Evolutionary conservation across 108 stramenopile genomes (phyloP).

Genomic region (Cyclotella atomus): DNA sequence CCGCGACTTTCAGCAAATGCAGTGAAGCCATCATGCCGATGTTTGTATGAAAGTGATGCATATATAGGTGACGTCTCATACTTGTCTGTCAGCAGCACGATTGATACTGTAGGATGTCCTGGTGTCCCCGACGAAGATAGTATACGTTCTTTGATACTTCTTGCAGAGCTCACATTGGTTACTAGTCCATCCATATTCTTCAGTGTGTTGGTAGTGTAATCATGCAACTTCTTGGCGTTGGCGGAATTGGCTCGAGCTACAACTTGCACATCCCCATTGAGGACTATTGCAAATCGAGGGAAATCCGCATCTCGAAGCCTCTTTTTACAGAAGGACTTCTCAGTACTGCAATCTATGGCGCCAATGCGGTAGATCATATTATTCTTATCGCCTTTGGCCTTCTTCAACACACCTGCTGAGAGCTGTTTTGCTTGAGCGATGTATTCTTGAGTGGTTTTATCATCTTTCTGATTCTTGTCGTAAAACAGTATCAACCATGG

Average conservation of each 20-base stretch:
- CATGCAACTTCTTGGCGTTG: slow-evolving; percentile 62
- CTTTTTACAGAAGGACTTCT: slow-evolving; percentile 57
- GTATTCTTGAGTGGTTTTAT: slow-evolving; percentile 21
- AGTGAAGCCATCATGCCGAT: slow-evolving; percentile 51
- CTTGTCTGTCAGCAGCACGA: slow-evolving; percentile 77
- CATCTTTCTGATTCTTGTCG: slow-evolving; percentile 36
- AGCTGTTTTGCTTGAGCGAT: slow-evolving; percentile 28
- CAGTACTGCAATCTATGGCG: slow-evolving; percentile 71
- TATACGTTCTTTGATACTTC: slow-evolving; percentile 58
- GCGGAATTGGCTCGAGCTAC: slow-evolving; percentile 20
- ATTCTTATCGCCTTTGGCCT: slow-evolving; percentile 50
- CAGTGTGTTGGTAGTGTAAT: slow-evolving; percentile 64
- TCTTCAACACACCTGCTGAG: slow-evolving; percentile 54
- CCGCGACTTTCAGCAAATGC: slow-evolving; percentile 76
- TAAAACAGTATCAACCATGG: slow-evolving; percentile 83
- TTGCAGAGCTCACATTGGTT: slow-evolving; percentile 66
- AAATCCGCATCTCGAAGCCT: slow-evolving; percentile 40
- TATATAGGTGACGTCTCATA: slow-evolving; percentile 81
- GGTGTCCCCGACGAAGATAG: slow-evolving; percentile 28
- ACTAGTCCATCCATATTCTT: slow-evolving; percentile 50
- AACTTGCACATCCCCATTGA: slow-evolving; percentile 58
- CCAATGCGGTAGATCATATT: slow-evolving; percentile 72
- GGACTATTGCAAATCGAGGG: slow-evolving; percentile 69
- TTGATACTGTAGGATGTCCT: slow-evolving; percentile 36
- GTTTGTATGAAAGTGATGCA: slow-evolving; percentile 71